A percentile compares a stretch with the other conserved stretches of the same genome.
These are phyloP conservation scores for Debaryomyces hansenii DNA, from an alignment of 805 yeast species.

Conservation along the genomic window DNA sequence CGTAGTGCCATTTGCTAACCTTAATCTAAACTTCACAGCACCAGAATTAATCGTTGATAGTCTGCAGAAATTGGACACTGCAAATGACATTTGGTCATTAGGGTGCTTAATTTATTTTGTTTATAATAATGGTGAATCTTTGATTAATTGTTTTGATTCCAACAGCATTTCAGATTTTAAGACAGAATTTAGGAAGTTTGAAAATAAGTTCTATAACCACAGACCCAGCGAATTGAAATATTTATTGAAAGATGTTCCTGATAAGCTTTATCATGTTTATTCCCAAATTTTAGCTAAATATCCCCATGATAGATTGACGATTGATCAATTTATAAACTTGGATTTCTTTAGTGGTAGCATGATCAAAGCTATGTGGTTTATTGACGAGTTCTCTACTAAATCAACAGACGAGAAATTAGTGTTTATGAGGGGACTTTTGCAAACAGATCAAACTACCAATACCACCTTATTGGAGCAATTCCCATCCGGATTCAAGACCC, in stretches of 20 bases:
- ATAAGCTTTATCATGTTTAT: constrained; percentile 48
- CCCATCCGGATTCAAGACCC: constrained; percentile 49
- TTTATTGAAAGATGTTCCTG: constrained; percentile 59
- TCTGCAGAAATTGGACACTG: constrained; percentile 50
- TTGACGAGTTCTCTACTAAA: constrained; percentile 83
- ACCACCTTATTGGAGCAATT: constrained; percentile 27
- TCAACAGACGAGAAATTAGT: constrained; percentile 62
- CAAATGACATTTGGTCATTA: constrained; percentile 81
- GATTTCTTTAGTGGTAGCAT: constrained; percentile 80
- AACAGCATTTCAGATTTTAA: constrained; percentile 62
- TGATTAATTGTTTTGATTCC: constrained; percentile 40
- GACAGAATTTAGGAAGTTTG: constrained; percentile 50
- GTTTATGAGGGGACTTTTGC: constrained; percentile 67
- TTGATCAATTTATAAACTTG: constrained; percentile 69
- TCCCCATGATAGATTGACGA: constrained; percentile 56
- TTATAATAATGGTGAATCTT: constrained; percentile 55
- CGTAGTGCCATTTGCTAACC: constrained; percentile 73
- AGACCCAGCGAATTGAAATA: constrained; percentile 35
- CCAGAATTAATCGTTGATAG: constrained; percentile 79
- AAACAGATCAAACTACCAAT: constrained; percentile 13
- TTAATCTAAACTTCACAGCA: constrained; percentile 73
- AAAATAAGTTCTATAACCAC: constrained; percentile 43
- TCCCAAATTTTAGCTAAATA: constrained; percentile 56
- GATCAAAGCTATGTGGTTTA: constrained; percentile 72
- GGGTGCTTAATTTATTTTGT: constrained; percentile 75